These are phyloP conservation scores for Xylaria grammica DNA, from an alignment of 495 filamentous ascomycete genomes.

Conservation along the genomic window DNA sequence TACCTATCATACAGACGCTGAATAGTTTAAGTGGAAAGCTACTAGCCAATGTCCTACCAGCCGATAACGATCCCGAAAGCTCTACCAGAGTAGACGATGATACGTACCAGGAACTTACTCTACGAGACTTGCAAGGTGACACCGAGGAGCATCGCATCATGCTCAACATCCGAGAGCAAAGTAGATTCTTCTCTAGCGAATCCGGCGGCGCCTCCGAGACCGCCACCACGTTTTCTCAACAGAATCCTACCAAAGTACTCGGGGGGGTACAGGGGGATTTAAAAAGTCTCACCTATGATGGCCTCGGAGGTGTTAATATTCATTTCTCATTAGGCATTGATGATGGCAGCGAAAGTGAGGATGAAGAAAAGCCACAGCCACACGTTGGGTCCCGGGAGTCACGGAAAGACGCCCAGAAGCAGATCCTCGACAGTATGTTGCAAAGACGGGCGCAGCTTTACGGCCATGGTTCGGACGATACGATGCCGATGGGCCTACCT, in stretches of 20 bases:
- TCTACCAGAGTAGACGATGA: conserved; percentile 73
- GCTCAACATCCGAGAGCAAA: conserved; percentile 87
- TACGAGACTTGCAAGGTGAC: conserved; percentile 84
- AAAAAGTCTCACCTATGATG: conserved; percentile 51
- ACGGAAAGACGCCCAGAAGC: conserved; percentile 58
- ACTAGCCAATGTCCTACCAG: conserved; percentile 80
- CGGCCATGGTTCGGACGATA: conserved; percentile 46
- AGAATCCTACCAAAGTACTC: conserved; percentile 71
- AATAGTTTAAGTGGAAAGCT: conserved; percentile 91
- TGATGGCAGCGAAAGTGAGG: conserved; percentile 71
- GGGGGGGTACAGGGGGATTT: conserved; percentile 67
- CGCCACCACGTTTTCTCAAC: conserved; percentile 62
- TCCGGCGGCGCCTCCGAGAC: conserved; percentile 60
- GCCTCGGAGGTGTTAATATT: conserved; percentile 59
- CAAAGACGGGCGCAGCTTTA: conserved; percentile 61
- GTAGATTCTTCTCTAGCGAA: conserved; percentile 73
- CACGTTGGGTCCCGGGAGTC: conserved; percentile 65
- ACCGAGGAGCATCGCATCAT: conserved; percentile 73
- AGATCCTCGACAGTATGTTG: conserved; percentile 57
- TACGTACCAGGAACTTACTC: conserved; percentile 71
- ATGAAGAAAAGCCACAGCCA: conserved; percentile 50
- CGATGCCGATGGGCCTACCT: conserved; percentile 67
- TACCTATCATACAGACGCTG: conserved; percentile 75
- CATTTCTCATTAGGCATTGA: conserved; percentile 63
- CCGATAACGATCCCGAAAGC: conserved; percentile 66